Percentiles rank a stretch among this genome's conserved stretches.
These are phyloP conservation scores for Sonneratia alba DNA, from an alignment of 345 rosid genomes.

Conservation along the genomic window DNA sequence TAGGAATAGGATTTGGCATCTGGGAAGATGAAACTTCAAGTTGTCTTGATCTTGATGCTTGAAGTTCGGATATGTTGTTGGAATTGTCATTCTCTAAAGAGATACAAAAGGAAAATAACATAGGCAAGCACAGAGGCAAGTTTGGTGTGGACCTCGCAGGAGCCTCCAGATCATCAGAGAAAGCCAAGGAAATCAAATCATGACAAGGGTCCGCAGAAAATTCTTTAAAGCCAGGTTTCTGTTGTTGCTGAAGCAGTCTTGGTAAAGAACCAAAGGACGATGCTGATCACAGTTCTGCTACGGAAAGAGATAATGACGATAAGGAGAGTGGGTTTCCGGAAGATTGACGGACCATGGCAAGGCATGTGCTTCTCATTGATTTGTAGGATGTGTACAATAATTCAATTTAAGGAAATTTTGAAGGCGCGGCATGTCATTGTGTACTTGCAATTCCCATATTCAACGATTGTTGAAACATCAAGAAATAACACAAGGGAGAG, in stretches of 20 bases:
- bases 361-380: neutral
- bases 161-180: neutral
- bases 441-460: neutral
- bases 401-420: neutral
- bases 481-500: too few relatives aligned
- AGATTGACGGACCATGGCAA: neutral
- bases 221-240: neutral
- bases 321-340: neutral
- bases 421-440: neutral
- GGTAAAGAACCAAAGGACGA: neutral
- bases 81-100: neutral
- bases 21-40: neutral
- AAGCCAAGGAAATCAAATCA: neutral
- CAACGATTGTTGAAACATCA: too few relatives aligned
- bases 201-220: neutral
- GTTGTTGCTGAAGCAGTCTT: neutral
- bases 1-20: neutral
- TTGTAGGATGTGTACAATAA: neutral
- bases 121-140: neutral
- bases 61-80: neutral
- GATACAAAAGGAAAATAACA: neutral
- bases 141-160: neutral
- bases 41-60: neutral
- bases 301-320: neutral
- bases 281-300: neutral